These are phyloP conservation scores for Vaccinium corymbosum DNA, from an alignment of 148 eudicot genomes.

Conservation along the genomic window DNA sequence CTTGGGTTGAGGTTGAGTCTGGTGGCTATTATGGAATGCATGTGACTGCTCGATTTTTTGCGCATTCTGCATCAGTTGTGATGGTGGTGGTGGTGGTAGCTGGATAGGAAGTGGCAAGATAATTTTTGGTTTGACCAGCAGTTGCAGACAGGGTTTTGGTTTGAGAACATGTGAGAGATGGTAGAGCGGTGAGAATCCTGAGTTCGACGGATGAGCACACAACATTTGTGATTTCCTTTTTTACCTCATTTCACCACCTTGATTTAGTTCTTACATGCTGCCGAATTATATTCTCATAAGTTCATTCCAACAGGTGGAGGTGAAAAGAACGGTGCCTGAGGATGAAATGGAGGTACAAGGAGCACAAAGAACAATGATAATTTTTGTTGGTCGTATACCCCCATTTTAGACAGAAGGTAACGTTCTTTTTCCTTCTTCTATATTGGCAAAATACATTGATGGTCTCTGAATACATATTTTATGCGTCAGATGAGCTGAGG, in stretches of 20 bases:
- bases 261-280: neutral
- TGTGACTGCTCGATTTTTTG: too few relatives aligned
- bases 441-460: neutral
- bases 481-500: slow-evolving; percentile 43
- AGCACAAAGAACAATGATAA: slow-evolving; percentile 36
- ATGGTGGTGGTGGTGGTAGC: too few relatives aligned
- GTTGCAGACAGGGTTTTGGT: slow-evolving; percentile 51
- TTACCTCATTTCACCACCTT: neutral
- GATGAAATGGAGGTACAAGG: slow-evolving; percentile 44
- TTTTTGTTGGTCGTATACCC: slow-evolving; percentile 55
- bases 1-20: too few relatives aligned
- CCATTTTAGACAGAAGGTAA: slow-evolving; percentile 44
- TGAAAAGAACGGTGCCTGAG: slow-evolving; percentile 60
- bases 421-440: neutral
- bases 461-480: neutral
- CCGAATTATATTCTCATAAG: neutral
- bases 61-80: too few relatives aligned
- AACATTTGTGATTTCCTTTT: neutral
- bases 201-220: neutral
- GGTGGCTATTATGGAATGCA: too few relatives aligned
- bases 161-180: slow-evolving; percentile 52
- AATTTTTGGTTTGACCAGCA: slow-evolving; percentile 37
- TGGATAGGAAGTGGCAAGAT: too few relatives aligned
- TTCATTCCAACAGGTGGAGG: slow-evolving; percentile 43
- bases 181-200: slow-evolving; percentile 36